Conservation (phyloP, 139 green algal genomes). For the Desmodesmus armatus region DNA sequence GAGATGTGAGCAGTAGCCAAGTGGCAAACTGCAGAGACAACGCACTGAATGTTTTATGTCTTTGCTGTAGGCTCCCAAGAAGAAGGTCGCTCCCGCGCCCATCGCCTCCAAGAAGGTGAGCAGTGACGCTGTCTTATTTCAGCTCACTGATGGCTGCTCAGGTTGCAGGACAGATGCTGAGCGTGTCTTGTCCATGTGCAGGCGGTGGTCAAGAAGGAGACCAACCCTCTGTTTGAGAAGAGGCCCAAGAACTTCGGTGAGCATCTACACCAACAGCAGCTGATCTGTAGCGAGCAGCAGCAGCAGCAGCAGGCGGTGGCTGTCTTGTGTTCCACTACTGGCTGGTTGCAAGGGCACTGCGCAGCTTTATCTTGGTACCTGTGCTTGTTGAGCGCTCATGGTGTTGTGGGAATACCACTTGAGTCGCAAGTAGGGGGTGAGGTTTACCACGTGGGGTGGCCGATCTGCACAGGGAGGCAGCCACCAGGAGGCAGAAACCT, state of each 20-base stretch:
- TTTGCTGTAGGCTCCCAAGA: constrained; percentile 72
- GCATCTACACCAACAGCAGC: constrained; percentile 10
- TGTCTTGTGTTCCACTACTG: no score
- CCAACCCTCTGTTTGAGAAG: constrained; percentile 98
- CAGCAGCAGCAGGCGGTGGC: constrained; percentile 21
- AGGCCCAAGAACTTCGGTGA: constrained; percentile 91
- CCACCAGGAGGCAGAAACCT: neutral
- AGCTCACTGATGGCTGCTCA: neutral
- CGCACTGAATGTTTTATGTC: no score
- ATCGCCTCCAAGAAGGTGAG: constrained; percentile 76
- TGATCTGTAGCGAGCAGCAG: neutral
- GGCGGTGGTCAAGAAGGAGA: constrained; percentile 75
- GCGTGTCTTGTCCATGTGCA: no score
- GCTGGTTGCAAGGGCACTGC: no score
- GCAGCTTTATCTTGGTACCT: no score
- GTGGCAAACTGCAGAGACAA: no score
- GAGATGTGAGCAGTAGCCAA: no score
- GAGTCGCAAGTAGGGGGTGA: no score
- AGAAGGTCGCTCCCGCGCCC: constrained; percentile 82
- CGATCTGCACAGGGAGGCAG: no score
- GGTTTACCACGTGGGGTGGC: no score
- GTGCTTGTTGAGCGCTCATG: no score
- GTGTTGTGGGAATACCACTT: no score
- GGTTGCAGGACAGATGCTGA: neutral
- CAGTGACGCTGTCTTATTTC: neutral